Evolutionary conservation across 352 stramenopile genomes (phyloP), one percentile per base, ranked within the genome.

Genomic region (Phytopythium cucurbitacearum): DNA sequence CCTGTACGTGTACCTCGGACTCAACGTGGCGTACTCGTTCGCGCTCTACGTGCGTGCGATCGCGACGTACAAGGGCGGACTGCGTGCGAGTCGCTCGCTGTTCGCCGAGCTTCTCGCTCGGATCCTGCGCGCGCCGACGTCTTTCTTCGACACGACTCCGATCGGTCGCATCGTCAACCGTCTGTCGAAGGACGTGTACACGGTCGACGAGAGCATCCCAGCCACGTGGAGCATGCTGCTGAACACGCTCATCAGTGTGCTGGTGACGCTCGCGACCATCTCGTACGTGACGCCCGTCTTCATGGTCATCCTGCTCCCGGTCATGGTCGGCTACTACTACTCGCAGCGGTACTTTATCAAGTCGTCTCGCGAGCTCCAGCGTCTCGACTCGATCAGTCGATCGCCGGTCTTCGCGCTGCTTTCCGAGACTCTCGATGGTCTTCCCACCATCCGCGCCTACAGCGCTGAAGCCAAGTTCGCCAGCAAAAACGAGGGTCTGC

Each of bases 401-500:
- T 90, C 90, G 40, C 97, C 97, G 13, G 89, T 99, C n/a, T 99
- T 98, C 67, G 84, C 89, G 9, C 67, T 98, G 59, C 67, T 99
- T 21, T 88, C 87, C 0, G 96, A 99, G 71, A 98, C 85, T 36
- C 69, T 99, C 7, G 86, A 93, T 52, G 97, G 97, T 16, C 76
- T 99, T 11, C 61, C 90, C 3, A 99, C 92, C 3, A 98, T 99
- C 38, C 88, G 96, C 58, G 83, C 87, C 0, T 96, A 81, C 51
- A 61, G 54, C 36, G 76, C 66, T 4, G 76, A 86, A 45, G 54
- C 61, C 15, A 62, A 79, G 37, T 90, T 88, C 53, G 64, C 67
- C 7, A 60, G 54, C 10, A 80, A 74, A 51, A 87, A 84, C 51
- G 61, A 83, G 45, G 46, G 62, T 7, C 59, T 85, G 36, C 51